These are phyloP conservation scores for Colletotrichum australisinense DNA, from an alignment of 2,329 filamentous ascomycete species.

Conservation along the genomic window DNA sequence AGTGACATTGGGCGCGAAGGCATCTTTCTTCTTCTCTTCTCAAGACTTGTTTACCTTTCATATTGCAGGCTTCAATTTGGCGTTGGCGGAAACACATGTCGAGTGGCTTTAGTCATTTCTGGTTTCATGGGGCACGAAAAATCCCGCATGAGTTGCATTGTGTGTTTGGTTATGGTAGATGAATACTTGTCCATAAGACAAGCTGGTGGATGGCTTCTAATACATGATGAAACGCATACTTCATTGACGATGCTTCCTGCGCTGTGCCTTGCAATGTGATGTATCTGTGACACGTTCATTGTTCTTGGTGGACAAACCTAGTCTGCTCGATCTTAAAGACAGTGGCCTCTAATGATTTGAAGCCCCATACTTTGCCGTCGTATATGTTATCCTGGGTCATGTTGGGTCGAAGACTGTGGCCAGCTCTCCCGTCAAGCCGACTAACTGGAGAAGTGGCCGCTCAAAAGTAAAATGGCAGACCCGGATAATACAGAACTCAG, in stretches of 20 bases:
- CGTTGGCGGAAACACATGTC: constrained; percentile 25
- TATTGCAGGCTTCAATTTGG: constrained; percentile 15
- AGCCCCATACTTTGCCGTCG: too few species aligned
- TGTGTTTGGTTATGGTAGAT: constrained; percentile 18
- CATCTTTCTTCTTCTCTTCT: constrained; percentile 3
- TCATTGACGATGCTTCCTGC: neutral
- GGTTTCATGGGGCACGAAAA: constrained; percentile 33
- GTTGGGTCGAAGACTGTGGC: too few species aligned
- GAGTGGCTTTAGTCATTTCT: constrained; percentile 15
- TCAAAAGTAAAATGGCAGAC: too few species aligned
- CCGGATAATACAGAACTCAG: too few species aligned
- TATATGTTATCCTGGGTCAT: too few species aligned
- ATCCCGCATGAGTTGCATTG: constrained; percentile 32
- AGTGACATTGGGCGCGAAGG: constrained; percentile 29
- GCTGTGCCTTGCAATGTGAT: neutral
- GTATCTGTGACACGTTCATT: neutral
- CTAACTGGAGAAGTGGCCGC: too few species aligned
- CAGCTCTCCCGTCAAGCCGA: too few species aligned
- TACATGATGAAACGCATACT: constrained; percentile 36
- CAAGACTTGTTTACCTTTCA: constrained; percentile 16
- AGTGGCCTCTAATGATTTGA: too few species aligned
- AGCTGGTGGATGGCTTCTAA: constrained; percentile 33
- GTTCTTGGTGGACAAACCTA: neutral
- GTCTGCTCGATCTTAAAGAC: neutral
- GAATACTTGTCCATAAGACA: constrained; percentile 31